Evolutionary conservation across 306 rosid species (phyloP).

Genomic region (Arachis stenosperma): DNA sequence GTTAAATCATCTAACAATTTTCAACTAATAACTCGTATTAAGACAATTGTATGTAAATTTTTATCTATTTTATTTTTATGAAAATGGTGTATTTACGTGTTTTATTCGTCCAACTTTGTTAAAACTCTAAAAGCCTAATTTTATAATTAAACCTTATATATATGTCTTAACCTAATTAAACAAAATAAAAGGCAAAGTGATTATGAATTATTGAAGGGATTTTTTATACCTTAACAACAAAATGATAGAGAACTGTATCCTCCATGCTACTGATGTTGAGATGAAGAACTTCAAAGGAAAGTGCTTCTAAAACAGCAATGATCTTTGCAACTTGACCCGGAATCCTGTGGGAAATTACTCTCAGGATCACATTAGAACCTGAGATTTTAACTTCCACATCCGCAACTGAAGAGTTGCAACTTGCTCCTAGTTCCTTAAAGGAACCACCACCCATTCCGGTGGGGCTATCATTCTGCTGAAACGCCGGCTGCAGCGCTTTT

Average conservation of each 20-base stretch:
- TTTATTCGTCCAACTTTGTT: no score
- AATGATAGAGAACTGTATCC: conserved; percentile 78
- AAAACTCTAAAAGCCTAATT: no score
- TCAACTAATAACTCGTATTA: no score
- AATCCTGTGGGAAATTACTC: conserved; percentile 61
- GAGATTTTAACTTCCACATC: conserved; percentile 92
- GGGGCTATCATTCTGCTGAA: conserved; percentile 43
- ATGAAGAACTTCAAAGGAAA: conserved; percentile 87
- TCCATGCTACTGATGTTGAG: conserved; percentile 92
- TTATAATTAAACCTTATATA: no score
- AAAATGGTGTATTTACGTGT: no score
- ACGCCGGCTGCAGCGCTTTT: conserved; percentile 28
- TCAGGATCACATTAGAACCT: conserved; percentile 78
- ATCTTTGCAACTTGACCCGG: conserved; percentile 74
- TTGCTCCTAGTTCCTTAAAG: conserved; percentile 70
- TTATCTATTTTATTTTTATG: no score
- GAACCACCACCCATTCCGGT: conserved; percentile 36
- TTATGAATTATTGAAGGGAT: background rate
- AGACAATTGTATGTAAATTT: no score
- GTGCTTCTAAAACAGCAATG: conserved; percentile 68
- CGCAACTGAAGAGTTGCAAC: conserved; percentile 84
- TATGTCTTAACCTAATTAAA: no score
- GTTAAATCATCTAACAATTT: no score
- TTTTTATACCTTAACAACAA: conserved; percentile 73
- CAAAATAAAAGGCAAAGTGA: background rate